Evolutionary conservation across 2,329 filamentous ascomycete genomes (phyloP).

Genomic region (Chrysoporthe puriensis): DNA sequence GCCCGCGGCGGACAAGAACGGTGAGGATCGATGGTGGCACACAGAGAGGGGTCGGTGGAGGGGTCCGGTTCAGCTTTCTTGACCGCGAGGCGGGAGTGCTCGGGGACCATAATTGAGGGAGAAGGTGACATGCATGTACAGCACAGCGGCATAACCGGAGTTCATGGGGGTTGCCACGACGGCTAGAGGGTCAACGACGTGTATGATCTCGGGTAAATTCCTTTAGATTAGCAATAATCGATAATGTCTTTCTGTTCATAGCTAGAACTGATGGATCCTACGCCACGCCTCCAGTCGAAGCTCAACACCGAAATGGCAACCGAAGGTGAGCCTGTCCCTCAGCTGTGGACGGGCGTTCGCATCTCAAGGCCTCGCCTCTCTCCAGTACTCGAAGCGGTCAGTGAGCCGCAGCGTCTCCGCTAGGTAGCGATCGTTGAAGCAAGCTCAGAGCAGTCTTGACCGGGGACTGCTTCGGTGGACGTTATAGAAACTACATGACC

Average conservation of each 20-base stretch:
- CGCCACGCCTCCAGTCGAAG: background rate
- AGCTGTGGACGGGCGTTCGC: no score
- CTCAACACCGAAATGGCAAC: no score
- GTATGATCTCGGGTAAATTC: background rate
- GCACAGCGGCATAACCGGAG: background rate
- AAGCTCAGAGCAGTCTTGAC: no score
- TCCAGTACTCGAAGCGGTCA: no score
- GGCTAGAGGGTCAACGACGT: no score
- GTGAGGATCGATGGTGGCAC: slow-evolving; percentile 40
- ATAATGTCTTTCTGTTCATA: background rate
- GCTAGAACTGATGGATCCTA: background rate
- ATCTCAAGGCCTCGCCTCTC: no score
- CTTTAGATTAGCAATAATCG: background rate
- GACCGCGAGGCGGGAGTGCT: slow-evolving; percentile 11
- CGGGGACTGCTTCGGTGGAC: no score
- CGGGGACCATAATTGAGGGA: no score
- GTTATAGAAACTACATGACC: no score
- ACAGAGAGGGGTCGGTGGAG: slow-evolving; percentile 41
- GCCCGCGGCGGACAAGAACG: slow-evolving; percentile 38
- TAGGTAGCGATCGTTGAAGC: no score
- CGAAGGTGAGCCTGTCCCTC: no score
- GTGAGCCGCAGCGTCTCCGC: no score
- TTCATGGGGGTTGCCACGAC: background rate
- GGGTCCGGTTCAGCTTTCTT: slow-evolving; percentile 34
- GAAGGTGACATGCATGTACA: background rate